Conservation (phyloP, 2,329 filamentous ascomycete genomes). For the Diatrype stigma region DNA sequence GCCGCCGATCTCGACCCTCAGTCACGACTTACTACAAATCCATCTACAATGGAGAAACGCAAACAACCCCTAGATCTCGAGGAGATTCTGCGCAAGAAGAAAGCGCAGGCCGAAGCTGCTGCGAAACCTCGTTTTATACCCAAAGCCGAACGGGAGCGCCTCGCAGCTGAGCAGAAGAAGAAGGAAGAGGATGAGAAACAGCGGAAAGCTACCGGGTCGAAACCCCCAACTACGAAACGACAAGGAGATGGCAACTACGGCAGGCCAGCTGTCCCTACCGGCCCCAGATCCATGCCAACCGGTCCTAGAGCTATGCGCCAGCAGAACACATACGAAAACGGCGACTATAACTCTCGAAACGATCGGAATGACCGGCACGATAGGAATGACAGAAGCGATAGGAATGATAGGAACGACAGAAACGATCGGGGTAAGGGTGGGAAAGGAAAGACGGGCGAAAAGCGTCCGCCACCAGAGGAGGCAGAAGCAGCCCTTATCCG, state of each 20-base stretch:
- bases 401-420: conserved; percentile 34
- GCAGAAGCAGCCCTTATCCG: conserved; percentile 72
- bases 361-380: conserved; percentile 33
- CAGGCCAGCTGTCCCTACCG: conserved; percentile 54
- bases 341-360: conserved; percentile 28
- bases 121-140: conserved; percentile 81
- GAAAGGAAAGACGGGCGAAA: conserved; percentile 25
- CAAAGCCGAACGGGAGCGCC: conserved; percentile 67
- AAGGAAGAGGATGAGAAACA: conserved; percentile 54
- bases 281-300: conserved; percentile 69
- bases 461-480: conserved; percentile 41
- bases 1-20: too few species aligned
- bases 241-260: background rate
- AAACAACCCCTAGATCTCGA: conserved; percentile 71
- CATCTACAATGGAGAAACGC: conserved; percentile 7
- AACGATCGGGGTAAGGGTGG: conserved; percentile 35
- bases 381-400: conserved; percentile 36
- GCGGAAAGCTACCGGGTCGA: conserved; percentile 15
- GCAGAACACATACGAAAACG: conserved; percentile 22
- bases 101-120: conserved; percentile 76
- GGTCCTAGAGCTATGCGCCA: conserved; percentile 67
- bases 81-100: conserved; percentile 79
- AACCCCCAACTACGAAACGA: background rate
- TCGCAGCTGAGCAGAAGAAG: conserved; percentile 66
- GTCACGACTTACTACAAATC: too few species aligned